These are phyloP conservation scores for Phytophthora megakarya DNA, from an alignment of 352 stramenopile genomes.

Conservation along the genomic window DNA sequence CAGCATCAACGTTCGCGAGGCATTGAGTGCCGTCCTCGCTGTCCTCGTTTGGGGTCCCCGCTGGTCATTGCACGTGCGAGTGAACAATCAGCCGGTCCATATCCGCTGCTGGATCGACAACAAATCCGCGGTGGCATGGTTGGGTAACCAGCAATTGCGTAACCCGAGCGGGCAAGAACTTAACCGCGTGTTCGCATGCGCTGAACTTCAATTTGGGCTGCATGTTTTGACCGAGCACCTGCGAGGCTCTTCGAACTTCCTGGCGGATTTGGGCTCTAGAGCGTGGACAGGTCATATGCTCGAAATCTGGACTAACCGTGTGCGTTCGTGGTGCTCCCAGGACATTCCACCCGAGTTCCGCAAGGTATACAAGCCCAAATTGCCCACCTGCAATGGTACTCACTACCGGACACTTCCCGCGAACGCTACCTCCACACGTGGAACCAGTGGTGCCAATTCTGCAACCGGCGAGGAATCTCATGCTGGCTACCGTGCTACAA, in stretches of 20 bases:
- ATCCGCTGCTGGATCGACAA: slow-evolving; percentile 19
- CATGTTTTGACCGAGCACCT: slow-evolving; percentile 4
- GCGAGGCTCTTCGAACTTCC: background rate
- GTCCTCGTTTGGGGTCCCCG: slow-evolving; percentile 1
- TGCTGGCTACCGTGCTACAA: background rate
- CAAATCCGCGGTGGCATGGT: slow-evolving; percentile 2
- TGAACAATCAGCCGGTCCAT: background rate
- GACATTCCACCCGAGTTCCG: slow-evolving; percentile 1
- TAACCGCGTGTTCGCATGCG: background rate
- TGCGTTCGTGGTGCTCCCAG: slow-evolving; percentile 12
- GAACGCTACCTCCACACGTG: slow-evolving; percentile 8
- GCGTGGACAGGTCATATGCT: background rate
- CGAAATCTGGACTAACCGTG: slow-evolving; percentile 11
- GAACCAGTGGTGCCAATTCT: slow-evolving; percentile 15
- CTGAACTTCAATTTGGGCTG: background rate
- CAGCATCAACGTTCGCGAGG: slow-evolving; percentile 14
- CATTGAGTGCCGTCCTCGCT: slow-evolving; percentile 5
- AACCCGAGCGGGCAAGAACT: slow-evolving; percentile 5
- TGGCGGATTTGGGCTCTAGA: slow-evolving; percentile 7
- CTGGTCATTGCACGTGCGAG: background rate
- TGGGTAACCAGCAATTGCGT: background rate
- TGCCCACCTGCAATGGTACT: slow-evolving; percentile 4
- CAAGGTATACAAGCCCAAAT: slow-evolving; percentile 14
- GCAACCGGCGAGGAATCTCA: background rate
- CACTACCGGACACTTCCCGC: slow-evolving; percentile 13